Evolutionary conservation across 1,284 basidiomycete species (phyloP), one percentile per base, ranked within the genome.

Genomic region (Quambalaria eucalypti): DNA sequence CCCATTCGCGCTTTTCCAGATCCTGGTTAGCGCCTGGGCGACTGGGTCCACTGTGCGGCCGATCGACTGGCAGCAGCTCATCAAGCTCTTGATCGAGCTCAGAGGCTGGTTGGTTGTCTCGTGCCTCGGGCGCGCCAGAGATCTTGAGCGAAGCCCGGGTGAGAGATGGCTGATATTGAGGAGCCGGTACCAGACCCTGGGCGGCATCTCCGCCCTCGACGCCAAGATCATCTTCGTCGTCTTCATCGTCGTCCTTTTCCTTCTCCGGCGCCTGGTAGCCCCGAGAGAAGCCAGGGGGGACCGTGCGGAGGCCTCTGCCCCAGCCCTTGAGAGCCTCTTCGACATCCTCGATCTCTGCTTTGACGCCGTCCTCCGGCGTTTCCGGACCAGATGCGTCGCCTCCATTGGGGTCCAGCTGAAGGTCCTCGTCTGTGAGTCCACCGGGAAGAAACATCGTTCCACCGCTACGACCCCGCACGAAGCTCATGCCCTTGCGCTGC

Each of bases 1-100:
- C 95, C 95, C 95, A 99, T 65, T 97, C 90, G 52, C 89, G 85
- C 77, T 93, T 95, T 31, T 69, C 61, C 31, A 59, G 33, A 55
- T 53, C 14, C 50, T 61, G 67, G 29, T 68, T 64, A 2, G 64
- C 29, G 40, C 30, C 14, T 4, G 47, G 23, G 16, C 29, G n/a
- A 23, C 30, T 28, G 19, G 38, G 39, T 8, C 49, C 48, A 23
- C 25, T 29, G 21, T 49, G 29, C 10, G 50, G 64, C 2, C 57
- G 51, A 36, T 70, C 66, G 7, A 61, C 60, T 1, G 71, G 72
- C 2, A 75, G 67, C 4, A 74, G 57, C 54, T 74, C 68, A 54
- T 75, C 73, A 1, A 74, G 62, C 28, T 70, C 62, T n/a, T 69
- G 67, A 29, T 65, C 64, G 6, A 64, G 50, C 19, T 48, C 39